phyloP scores from a whole-genome alignment of 768 basidiomycete genomes.

The Suillus sp. region DNA sequence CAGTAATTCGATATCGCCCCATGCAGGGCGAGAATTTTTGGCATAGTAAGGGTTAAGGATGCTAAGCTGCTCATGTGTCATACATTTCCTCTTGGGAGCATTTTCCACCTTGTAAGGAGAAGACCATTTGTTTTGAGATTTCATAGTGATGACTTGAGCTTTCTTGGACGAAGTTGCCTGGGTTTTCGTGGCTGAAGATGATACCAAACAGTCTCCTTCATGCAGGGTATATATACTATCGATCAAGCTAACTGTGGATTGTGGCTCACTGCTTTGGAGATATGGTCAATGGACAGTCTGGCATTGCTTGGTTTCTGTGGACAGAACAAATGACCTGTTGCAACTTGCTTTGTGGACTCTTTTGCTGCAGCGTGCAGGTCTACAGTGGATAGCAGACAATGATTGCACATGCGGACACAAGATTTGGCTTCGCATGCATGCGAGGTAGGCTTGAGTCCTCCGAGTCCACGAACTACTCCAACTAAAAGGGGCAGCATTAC shows the following conservation, averaged over 20 bases:
- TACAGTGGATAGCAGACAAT: neutral
- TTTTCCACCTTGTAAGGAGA: neutral
- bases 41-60: neutral
- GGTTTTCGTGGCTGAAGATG: neutral
- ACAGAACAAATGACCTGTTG: neutral
- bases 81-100: constrained; percentile 1
- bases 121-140: neutral
- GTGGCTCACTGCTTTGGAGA: neutral
- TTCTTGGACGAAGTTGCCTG: neutral
- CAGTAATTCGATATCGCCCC: neutral
- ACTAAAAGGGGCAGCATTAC: neutral
- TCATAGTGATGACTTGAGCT: neutral
- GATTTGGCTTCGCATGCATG: neutral
- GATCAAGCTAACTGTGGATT: neutral
- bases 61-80: constrained; percentile 1
- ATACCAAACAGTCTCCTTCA: neutral
- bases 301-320: neutral
- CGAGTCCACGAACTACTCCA: neutral
- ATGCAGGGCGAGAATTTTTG: neutral
- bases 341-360: neutral
- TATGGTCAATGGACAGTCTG: neutral
- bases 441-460: neutral
- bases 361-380: neutral
- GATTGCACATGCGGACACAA: neutral
- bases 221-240: neutral